Base-by-base conservation (phyloP, 768 basidiomycete species). In the Boletus subparvulus region DNA sequence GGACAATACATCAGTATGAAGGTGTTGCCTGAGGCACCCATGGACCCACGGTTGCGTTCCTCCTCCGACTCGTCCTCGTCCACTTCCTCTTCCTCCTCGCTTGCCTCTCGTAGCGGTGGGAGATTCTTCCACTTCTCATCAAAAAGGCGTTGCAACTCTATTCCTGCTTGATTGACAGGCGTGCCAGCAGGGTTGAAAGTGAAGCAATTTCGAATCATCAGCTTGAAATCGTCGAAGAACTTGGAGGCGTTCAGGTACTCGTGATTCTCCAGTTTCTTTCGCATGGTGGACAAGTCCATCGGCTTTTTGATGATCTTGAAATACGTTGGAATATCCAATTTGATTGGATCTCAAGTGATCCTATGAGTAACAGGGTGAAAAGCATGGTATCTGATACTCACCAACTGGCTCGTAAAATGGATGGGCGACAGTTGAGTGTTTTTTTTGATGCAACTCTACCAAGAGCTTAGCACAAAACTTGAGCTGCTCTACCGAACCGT, bases 381-480 rank as follows among this genome's bases (percentile, higher is more conserved):
- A 12, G 13, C 8, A 41, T n/a, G n/a, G 16, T 24, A 50, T n/a
- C 16, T 32, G 24, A 39, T 61, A 85, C 88, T 70, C 70, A 90
- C 93, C 93, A 63, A 99, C 94, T 56, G 97, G 94, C 69, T 92
- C 89, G 63, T 95, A 89, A 76, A 99, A 99, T 6, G 92, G 91
- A 67, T 80, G 79, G 1, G 92, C 93, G 55, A 86, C 75, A 36
- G 73, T 65, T 67, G 78, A 85, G 64, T 93, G 84, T 67, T 90
- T 86, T 76, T 94, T 92, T 69, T 86, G 84, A 66, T 86, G 77
- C 58, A 98, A 68, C 59, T 94, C 90, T 55, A 74, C 77, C 62
- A 97, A 70, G 17, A 95, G 73, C 73, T 88, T 92, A 54, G 66
- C 71, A 64, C 93, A 95, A 71, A 86, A 96, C 65, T 85, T 85